A percentile compares a stretch with the other conserved stretches of the same genome.
phyloP scores from a whole-genome alignment of 2,329 filamentous ascomycete genomes.

The Ampelomyces quisqualis region DNA sequence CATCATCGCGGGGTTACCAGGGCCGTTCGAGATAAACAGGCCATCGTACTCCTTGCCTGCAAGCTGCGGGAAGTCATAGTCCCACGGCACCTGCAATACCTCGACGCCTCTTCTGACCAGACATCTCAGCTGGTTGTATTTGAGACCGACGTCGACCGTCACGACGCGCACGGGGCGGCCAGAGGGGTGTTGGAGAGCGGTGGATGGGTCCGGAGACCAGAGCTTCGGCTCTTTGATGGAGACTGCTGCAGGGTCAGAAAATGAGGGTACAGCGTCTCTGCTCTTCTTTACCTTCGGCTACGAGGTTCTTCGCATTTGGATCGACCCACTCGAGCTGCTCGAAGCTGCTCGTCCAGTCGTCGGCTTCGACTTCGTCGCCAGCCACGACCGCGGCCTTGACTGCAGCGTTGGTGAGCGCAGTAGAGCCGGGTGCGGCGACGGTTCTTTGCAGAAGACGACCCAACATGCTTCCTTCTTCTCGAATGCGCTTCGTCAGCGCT shows the following conservation, averaged over 20 bases:
- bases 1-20: slow-evolving; percentile 89
- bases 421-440: slow-evolving; percentile 30
- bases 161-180: slow-evolving; percentile 84
- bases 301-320: slow-evolving; percentile 89
- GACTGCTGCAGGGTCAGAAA: slow-evolving; percentile 58
- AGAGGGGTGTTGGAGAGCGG: slow-evolving; percentile 79
- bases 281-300: slow-evolving; percentile 79
- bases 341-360: slow-evolving; percentile 60
- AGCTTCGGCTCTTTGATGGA: slow-evolving; percentile 85
- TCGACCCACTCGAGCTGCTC: slow-evolving; percentile 85
- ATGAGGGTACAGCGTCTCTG: slow-evolving; percentile 8
- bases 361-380: slow-evolving; percentile 27
- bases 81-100: slow-evolving; percentile 92
- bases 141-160: slow-evolving; percentile 95
- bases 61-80: slow-evolving; percentile 81
- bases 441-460: slow-evolving; percentile 82
- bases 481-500: slow-evolving; percentile 89
- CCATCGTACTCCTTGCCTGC: slow-evolving; percentile 87
- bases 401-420: slow-evolving; percentile 44
- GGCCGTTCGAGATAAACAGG: slow-evolving; percentile 96
- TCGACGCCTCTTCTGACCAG: slow-evolving; percentile 89
- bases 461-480: slow-evolving; percentile 93
- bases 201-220: slow-evolving; percentile 72
- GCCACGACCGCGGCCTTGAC: slow-evolving; percentile 34
- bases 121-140: slow-evolving; percentile 96